These are phyloP conservation scores for Onygena corvina DNA, from an alignment of 2,329 filamentous ascomycete genomes.

Conservation along the genomic window DNA sequence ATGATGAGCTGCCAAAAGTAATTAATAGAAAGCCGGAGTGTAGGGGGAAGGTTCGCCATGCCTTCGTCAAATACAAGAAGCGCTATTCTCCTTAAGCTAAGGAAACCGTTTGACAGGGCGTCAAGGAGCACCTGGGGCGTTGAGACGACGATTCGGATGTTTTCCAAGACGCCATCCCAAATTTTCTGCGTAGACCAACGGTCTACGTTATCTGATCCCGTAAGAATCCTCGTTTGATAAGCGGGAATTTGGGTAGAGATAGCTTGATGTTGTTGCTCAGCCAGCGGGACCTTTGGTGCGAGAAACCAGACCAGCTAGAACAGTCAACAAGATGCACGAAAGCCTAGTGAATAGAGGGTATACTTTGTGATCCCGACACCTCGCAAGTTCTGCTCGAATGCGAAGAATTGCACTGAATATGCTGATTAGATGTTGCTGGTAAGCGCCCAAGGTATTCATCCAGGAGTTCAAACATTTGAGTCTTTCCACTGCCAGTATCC, in stretches of 20 bases:
- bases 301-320: conserved; percentile 55
- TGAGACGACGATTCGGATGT: conserved; percentile 61
- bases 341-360: conserved; percentile 1
- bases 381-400: conserved; percentile 53
- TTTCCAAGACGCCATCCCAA: conserved; percentile 56
- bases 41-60: conserved; percentile 23
- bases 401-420: conserved; percentile 51
- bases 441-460: not conserved
- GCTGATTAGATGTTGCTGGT: not conserved
- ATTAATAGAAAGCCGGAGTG: conserved; percentile 23
- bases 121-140: conserved; percentile 65
- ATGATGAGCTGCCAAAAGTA: conserved; percentile 50
- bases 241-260: conserved; percentile 48
- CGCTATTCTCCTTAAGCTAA: conserved; percentile 50
- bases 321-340: not conserved
- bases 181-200: conserved; percentile 55
- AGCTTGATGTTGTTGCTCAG: conserved; percentile 52
- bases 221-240: conserved; percentile 50
- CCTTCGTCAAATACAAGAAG: conserved; percentile 78
- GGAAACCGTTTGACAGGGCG: conserved; percentile 62
- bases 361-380: conserved; percentile 44
- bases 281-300: conserved; percentile 56
- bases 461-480: conserved; percentile 50
- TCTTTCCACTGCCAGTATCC: conserved; percentile 71
- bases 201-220: conserved; percentile 56